phyloP scores from a whole-genome alignment of 768 basidiomycete genomes.

The Collybia sordida region DNA sequence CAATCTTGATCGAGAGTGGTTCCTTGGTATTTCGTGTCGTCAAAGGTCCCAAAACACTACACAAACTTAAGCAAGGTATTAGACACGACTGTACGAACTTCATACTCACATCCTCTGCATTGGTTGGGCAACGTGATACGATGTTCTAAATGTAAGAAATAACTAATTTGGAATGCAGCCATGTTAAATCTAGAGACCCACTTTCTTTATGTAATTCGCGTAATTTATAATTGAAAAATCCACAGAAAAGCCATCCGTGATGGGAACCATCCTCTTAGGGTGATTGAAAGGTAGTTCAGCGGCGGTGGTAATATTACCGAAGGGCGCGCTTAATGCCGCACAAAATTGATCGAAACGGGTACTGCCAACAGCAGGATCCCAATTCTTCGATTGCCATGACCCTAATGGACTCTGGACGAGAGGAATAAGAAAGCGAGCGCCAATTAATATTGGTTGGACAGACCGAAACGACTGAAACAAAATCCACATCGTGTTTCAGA shows the following conservation, averaged over 20 bases:
- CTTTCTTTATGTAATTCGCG: slow-evolving; percentile 74
- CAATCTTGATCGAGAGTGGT: slow-evolving; percentile 70
- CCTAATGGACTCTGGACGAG: slow-evolving; percentile 53
- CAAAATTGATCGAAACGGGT: slow-evolving; percentile 72
- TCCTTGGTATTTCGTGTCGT: slow-evolving; percentile 63
- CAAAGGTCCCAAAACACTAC: slow-evolving; percentile 85
- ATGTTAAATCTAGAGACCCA: slow-evolving; percentile 21
- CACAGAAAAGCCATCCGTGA: slow-evolving; percentile 47
- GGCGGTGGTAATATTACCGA: slow-evolving; percentile 25
- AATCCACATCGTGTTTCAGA: slow-evolving; percentile 75
- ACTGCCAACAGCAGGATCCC: slow-evolving; percentile 75
- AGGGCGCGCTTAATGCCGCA: slow-evolving; percentile 46
- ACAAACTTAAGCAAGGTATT: not conserved
- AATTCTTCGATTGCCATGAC: slow-evolving; percentile 82
- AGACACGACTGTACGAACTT: not conserved
- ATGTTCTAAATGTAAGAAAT: slow-evolving; percentile 35
- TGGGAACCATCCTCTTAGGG: slow-evolving; percentile 43
- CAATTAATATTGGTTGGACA: slow-evolving; percentile 19
- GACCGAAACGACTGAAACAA: slow-evolving; percentile 67
- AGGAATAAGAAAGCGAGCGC: slow-evolving; percentile 1
- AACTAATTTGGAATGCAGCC: not conserved
- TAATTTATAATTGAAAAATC: slow-evolving; percentile 71
- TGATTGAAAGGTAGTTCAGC: slow-evolving; percentile 47
- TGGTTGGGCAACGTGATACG: slow-evolving; percentile 58
- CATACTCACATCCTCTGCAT: slow-evolving; percentile 32